Base-by-base conservation (phyloP, 148 eudicot species). In the Simmondsia chinensis region DNA sequence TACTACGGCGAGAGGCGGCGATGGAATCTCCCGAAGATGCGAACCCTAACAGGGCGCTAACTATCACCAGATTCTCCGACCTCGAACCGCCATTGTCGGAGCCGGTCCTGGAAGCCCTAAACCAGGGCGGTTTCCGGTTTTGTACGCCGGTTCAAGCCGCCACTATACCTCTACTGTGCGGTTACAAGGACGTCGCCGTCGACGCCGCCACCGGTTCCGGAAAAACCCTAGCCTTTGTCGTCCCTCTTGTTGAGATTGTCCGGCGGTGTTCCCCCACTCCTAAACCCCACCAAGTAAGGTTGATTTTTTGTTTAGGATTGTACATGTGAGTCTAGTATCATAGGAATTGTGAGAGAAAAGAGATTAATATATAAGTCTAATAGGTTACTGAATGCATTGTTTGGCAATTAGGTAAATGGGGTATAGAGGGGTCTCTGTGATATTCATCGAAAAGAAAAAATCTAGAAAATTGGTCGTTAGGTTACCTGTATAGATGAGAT, bases 151-250 rank as follows among this genome's bases (percentile, higher is more conserved):
- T 91, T 52, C 99, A 91, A 58, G 88, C 82, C 39, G 81, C 74
- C 50, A 85, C 99, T 16, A 91, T 85, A 9, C 99, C 99, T 10
- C 24, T 76, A 36, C 78, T 91, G 2, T 80, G 93, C 59, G 35
- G 33, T 32, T 68, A 60, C 54, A 85, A 91, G 52, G 95, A 85
- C 35, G 97, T 91, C 14, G 72, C 94, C 9, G 99, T 85, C 33
- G 86, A 91, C 48, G 99, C 99, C 66, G 99, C 99, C 70, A 91
- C 99, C 31, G 94, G 95, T 32, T 85, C 99, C 1, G 95, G 95
- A 0, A 87, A 87, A 70, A 91, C 99, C 66, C 79, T 91, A 30
- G 94, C 96, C 10, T 87, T 87, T 19, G 64, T 83, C 4, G 57
- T 80, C n/a, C 94, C 94, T 0, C 58, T 80, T 6, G 89, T 83